These are phyloP conservation scores for Scutellaria baicalensis DNA, from an alignment of 257 asterid species.

Conservation along the genomic window DNA sequence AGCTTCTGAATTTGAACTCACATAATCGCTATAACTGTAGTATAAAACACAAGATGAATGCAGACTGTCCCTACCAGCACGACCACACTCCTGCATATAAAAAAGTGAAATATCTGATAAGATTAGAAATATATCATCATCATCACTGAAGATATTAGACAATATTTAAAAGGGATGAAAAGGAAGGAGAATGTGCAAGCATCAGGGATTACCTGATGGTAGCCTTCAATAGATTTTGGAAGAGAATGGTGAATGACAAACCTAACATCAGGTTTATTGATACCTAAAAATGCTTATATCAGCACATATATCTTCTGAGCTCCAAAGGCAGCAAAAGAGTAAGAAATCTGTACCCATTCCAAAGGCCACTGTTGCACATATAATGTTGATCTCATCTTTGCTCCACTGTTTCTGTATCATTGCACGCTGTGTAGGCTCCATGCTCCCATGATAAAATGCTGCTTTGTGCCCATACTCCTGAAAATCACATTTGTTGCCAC, in stretches of 20 bases:
- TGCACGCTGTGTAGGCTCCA: constrained; percentile 79
- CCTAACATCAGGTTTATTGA: constrained; percentile 99
- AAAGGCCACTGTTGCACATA: constrained; percentile 97
- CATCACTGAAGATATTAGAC: background rate
- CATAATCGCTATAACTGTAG: constrained; percentile 92
- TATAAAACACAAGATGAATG: constrained; percentile 87
- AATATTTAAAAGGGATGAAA: constrained; percentile 3
- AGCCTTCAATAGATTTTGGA: constrained; percentile 98
- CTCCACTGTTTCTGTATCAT: constrained; percentile 87
- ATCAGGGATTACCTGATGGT: constrained; percentile 68
- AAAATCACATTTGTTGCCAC: constrained; percentile 13
- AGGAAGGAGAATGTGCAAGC: constrained; percentile 12
- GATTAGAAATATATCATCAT: background rate
- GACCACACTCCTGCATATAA: constrained; percentile 88
- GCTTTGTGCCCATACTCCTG: constrained; percentile 85
- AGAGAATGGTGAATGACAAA: constrained; percentile 98
- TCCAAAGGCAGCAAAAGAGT: constrained; percentile 17
- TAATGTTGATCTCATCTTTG: constrained; percentile 90
- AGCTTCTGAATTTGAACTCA: constrained; percentile 30
- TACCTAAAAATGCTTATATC: constrained; percentile 48
- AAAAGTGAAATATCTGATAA: constrained; percentile 5
- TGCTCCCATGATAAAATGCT: constrained; percentile 92
- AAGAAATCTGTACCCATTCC: constrained; percentile 71
- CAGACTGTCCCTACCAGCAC: constrained; percentile 99
- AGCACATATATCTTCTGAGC: constrained; percentile 14